A percentile compares a stretch with the other conserved stretches of the same genome.
Evolutionary conservation across 2,329 filamentous ascomycete species (phyloP).

Genomic region (Colletotrichum abscissum): DNA sequence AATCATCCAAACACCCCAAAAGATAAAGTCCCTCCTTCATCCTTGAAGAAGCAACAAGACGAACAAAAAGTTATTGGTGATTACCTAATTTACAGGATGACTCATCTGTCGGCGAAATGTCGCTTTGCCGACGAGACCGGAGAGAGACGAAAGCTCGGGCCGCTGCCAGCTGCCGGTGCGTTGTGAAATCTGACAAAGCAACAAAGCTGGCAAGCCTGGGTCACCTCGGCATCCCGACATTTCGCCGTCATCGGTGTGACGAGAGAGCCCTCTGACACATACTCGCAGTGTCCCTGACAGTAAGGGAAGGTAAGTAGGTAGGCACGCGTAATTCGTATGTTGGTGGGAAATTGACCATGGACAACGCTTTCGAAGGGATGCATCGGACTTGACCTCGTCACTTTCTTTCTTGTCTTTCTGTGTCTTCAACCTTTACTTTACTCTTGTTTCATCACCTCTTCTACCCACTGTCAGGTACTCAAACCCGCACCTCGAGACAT

Average conservation of each 20-base stretch:
- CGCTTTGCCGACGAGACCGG: constrained; percentile 34
- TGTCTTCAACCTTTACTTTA: too few relatives aligned
- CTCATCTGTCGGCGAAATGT: constrained; percentile 29
- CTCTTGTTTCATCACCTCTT: too few relatives aligned
- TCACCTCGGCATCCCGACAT: constrained; percentile 32
- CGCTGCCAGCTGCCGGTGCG: neutral
- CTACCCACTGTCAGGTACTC: too few relatives aligned
- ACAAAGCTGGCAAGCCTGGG: neutral
- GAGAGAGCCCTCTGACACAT: constrained; percentile 17
- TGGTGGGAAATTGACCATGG: neutral
- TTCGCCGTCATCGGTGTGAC: constrained; percentile 32
- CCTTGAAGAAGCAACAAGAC: too few relatives aligned
- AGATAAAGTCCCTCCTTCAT: too few relatives aligned
- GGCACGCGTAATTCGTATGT: neutral
- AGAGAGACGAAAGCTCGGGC: constrained; percentile 20
- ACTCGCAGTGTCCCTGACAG: neutral
- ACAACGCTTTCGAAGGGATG: neutral
- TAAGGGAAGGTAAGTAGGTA: too few relatives aligned
- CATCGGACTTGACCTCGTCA: neutral
- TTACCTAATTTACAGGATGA: neutral
- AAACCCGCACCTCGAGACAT: neutral
- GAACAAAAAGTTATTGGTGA: too few relatives aligned
- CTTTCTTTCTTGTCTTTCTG: neutral
- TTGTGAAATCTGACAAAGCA: neutral
- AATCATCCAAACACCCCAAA: too few relatives aligned